Base-by-base conservation (phyloP, 176 grass and related monocot species). In the Melocanna baccifera region DNA sequence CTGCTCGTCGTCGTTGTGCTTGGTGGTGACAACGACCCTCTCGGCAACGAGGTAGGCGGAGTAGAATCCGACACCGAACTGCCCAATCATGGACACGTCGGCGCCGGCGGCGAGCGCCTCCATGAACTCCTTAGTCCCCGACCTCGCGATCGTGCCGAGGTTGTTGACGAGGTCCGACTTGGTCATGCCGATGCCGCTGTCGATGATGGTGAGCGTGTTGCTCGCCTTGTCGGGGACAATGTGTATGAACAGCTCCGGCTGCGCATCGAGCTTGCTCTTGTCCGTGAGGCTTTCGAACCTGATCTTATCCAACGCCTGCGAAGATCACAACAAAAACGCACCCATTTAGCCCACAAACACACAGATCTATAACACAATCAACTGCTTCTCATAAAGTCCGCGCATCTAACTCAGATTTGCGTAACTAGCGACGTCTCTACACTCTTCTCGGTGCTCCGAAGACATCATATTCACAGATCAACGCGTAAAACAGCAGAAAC, bases 221-320 rank as follows among this genome's bases (percentile, higher is more conserved):
- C 52, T 56, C 20, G 19, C 52, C 52, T 56, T 56, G 52, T 56
- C 52, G 52, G 52, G 52, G 52, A 56, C 52, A 56, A 56, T 56
- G 52, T 97, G 91, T 75, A 97, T 97, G 74, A 91, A 97, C 41
- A 97, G 89, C 87, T 94, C 94, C 1, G 91, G 91, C 87, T 97
- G 90, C 0, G 85, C 84, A 68, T 97, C 94, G 4, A 97, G 94
- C 91, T 97, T 97, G 91, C 89, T 97, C 94, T 97, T 97, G 83
- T 97, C 91, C 12, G 91, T 97, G 11, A 97, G 87, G 67, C 91
- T 88, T 91, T 97, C 94, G 70, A 97, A 97, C 80, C 89, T 91
- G 83, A 92, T 97, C 73, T 97, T 97, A 16, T 94, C 94, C 94
- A 97, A 67, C 1, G 91, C 94, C 94, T 97, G 87, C 55, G 13